A percentile compares a stretch with the other conserved stretches of the same genome.
Evolutionary conservation across 352 stramenopile species (phyloP).

Genomic region (Phytophthora melonis): DNA sequence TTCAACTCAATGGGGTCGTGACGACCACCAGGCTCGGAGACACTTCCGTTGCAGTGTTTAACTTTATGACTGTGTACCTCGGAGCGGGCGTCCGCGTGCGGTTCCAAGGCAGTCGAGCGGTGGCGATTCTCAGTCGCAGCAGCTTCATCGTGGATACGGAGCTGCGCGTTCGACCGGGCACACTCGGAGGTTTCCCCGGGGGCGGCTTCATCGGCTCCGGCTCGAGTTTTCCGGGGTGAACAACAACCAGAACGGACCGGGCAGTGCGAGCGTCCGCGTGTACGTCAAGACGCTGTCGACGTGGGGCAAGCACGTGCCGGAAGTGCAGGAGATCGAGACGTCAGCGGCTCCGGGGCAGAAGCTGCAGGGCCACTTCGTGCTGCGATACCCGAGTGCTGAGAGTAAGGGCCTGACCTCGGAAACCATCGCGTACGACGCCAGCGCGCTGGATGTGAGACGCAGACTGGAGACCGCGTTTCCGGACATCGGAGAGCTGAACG

Average conservation of each 20-base stretch:
- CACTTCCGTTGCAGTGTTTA: slow-evolving; percentile 95
- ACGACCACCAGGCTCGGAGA: slow-evolving; percentile 61
- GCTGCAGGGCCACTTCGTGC: slow-evolving; percentile 81
- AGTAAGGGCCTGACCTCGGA: slow-evolving; percentile 33
- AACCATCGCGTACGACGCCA: slow-evolving; percentile 83
- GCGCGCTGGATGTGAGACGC: slow-evolving; percentile 61
- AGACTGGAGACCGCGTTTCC: slow-evolving; percentile 64
- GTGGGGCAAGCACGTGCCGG: slow-evolving; percentile 80
- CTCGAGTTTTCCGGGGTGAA: slow-evolving; percentile 35
- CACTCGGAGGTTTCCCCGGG: slow-evolving; percentile 94
- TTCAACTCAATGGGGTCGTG: slow-evolving; percentile 69
- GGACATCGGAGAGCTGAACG: slow-evolving; percentile 56
- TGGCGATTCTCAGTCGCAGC: slow-evolving; percentile 92
- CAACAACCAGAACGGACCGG: slow-evolving; percentile 96
- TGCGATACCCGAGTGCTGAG: slow-evolving; percentile 42
- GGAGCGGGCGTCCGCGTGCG: slow-evolving; percentile 81
- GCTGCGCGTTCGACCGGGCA: slow-evolving; percentile 82
- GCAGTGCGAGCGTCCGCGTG: slow-evolving; percentile 89
- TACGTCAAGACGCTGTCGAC: slow-evolving; percentile 95
- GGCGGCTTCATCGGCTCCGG: slow-evolving; percentile 84
- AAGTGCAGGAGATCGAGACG: slow-evolving; percentile 93
- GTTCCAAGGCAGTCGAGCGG: slow-evolving; percentile 86
- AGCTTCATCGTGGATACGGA: slow-evolving; percentile 93
- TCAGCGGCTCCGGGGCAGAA: slow-evolving; percentile 84
- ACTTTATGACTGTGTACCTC: slow-evolving; percentile 96